A percentile compares a stretch with the other conserved stretches of the same genome.
phyloP scores from a whole-genome alignment of 495 filamentous ascomycete genomes.

The Aspergillus cavernicola region DNA sequence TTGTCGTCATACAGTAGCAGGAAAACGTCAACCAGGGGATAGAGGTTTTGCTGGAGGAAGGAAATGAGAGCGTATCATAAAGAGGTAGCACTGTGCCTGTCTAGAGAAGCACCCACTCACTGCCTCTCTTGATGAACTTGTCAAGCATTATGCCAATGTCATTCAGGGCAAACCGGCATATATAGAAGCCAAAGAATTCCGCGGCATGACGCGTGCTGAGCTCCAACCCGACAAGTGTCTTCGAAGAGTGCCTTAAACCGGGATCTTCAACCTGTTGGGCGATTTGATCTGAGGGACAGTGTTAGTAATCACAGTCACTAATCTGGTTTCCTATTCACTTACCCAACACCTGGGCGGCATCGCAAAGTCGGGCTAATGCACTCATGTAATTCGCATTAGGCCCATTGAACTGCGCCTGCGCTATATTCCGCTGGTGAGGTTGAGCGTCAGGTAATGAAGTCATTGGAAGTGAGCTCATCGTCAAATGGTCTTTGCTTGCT shows the following conservation, averaged over 20 bases:
- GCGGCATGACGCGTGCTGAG: constrained; percentile 89
- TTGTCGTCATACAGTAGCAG: neutral
- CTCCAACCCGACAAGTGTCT: constrained; percentile 90
- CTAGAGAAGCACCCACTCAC: constrained; percentile 80
- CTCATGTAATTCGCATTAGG: constrained; percentile 89
- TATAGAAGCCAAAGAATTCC: constrained; percentile 96
- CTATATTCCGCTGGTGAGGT: constrained; percentile 62
- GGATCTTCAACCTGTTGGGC: constrained; percentile 94
- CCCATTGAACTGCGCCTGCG: constrained; percentile 67
- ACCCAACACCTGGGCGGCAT: constrained; percentile 93
- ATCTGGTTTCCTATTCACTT: constrained; percentile 34
- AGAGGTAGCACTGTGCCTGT: neutral
- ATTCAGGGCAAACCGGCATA: constrained; percentile 86
- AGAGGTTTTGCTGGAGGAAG: constrained; percentile 2
- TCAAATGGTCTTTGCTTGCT: constrained; percentile 54
- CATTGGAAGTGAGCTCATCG: constrained; percentile 79
- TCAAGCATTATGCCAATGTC: constrained; percentile 86
- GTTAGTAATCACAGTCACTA: neutral
- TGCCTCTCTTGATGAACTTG: constrained; percentile 94
- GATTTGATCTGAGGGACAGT: constrained; percentile 71
- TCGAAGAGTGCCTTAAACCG: constrained; percentile 73
- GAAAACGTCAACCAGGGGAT: neutral
- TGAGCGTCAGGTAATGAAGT: constrained; percentile 59
- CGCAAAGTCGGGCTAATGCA: constrained; percentile 85
- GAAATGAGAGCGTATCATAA: constrained; percentile 3